Evolutionary conservation across 805 yeast genomes (phyloP).

Genomic region (Priceomyces carsonii): DNA sequence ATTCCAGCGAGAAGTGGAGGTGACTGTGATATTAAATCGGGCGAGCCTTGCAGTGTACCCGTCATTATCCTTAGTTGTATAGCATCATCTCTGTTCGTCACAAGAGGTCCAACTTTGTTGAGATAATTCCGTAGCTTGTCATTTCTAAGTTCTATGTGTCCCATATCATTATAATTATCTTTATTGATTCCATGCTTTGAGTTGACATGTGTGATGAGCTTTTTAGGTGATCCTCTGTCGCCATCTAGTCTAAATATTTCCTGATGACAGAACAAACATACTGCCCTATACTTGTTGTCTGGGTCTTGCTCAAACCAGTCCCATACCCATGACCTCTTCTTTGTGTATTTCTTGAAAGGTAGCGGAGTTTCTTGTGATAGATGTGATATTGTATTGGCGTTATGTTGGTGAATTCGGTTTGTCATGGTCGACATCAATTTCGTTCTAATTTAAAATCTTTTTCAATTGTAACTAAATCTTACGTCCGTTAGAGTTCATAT

Average conservation of each 20-base stretch:
- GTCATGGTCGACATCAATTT: slow-evolving; percentile 11
- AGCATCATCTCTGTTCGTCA: slow-evolving; percentile 14
- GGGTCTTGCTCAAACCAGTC: slow-evolving; percentile 20
- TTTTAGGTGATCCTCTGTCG: slow-evolving; percentile 19
- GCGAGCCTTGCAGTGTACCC: slow-evolving; percentile 3
- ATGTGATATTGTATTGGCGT: slow-evolving; percentile 15
- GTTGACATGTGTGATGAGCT: slow-evolving; percentile 16
- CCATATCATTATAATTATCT: slow-evolving; percentile 10
- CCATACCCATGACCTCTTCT: slow-evolving; percentile 20
- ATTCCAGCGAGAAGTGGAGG: neutral
- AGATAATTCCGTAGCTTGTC: slow-evolving; percentile 11
- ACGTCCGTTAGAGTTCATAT: too few species aligned
- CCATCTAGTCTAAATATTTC: slow-evolving; percentile 17
- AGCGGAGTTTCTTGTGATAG: slow-evolving; percentile 15
- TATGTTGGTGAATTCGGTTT: slow-evolving; percentile 12
- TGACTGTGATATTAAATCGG: neutral
- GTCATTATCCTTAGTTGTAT: slow-evolving; percentile 8
- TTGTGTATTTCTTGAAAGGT: slow-evolving; percentile 17
- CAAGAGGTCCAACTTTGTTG: slow-evolving; percentile 11
- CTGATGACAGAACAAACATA: slow-evolving; percentile 16
- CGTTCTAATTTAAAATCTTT: too few species aligned
- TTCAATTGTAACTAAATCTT: too few species aligned
- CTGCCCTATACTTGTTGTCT: slow-evolving; percentile 15
- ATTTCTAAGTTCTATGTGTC: slow-evolving; percentile 6
- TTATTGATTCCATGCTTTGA: slow-evolving; percentile 16